Conservation (phyloP, 2,329 filamentous ascomycete genomes). For the Alternaria arbusti region DNA sequence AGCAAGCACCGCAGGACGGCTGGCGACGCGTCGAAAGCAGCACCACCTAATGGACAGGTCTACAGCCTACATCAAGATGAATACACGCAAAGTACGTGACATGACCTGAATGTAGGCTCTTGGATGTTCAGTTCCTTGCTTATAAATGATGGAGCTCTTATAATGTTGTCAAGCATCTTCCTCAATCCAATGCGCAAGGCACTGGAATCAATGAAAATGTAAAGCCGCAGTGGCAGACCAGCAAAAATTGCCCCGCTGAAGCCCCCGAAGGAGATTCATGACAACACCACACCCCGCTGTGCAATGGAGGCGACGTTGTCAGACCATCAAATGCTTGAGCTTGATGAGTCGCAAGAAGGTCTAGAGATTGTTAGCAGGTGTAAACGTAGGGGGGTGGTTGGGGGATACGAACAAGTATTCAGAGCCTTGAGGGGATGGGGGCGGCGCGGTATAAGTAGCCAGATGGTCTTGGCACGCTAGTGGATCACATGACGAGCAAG, state of each 20-base stretch:
- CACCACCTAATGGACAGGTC: not conserved
- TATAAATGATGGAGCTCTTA: accelerated
- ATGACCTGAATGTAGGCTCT: not conserved
- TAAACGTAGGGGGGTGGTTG: not conserved
- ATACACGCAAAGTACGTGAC: not conserved
- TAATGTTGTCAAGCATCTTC: conserved; percentile 34
- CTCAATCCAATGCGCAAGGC: conserved; percentile 41
- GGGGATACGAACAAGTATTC: not conserved
- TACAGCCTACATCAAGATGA: not conserved
- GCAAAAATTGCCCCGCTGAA: conserved; percentile 41
- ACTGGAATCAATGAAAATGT: conserved; percentile 49
- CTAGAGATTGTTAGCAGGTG: not conserved
- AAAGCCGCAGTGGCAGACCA: conserved; percentile 18
- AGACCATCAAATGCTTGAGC: conserved; percentile 38
- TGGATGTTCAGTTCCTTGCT: accelerated
- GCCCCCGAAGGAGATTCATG: conserved; percentile 44
- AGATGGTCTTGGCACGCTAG: not conserved
- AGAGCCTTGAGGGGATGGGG: not conserved
- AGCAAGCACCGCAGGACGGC: not conserved
- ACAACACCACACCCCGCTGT: conserved; percentile 40
- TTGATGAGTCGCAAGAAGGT: conserved; percentile 14
- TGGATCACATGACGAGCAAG: not conserved
- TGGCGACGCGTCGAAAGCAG: not conserved
- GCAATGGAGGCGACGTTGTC: conserved; percentile 43
- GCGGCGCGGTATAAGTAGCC: not conserved